Evolutionary conservation across 228 moss, liverwort and hornwort genomes (phyloP).

Genomic region (Sphagnum fallax): DNA sequence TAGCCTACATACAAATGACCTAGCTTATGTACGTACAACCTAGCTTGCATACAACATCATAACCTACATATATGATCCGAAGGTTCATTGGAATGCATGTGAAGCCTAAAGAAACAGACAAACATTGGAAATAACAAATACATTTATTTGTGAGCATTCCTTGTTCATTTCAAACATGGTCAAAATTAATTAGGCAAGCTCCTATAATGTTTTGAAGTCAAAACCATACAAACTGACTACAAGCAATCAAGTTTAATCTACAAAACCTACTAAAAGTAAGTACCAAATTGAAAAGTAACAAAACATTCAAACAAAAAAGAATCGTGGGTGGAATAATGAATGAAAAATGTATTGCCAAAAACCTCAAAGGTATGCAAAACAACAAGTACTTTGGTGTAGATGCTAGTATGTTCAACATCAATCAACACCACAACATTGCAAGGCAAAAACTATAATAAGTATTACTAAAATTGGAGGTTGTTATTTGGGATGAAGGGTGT

Average conservation of each 20-base stretch:
- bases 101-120: slow-evolving; percentile 91
- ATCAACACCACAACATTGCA: slow-evolving; percentile 84
- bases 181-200: too few relatives aligned
- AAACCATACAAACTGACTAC: too few relatives aligned
- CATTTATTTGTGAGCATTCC: slow-evolving; percentile 89
- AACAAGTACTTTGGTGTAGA: slow-evolving; percentile 72
- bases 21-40: too few relatives aligned
- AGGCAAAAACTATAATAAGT: slow-evolving; percentile 77
- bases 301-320: not conserved
- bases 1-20: too few relatives aligned
- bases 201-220: too few relatives aligned
- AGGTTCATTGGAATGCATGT: slow-evolving; percentile 70
- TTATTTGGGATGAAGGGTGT: too few relatives aligned
- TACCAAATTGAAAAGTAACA: not conserved
- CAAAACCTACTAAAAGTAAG: too few relatives aligned
- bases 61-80: not conserved
- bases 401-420: slow-evolving; percentile 82
- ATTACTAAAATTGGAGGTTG: slow-evolving; percentile 48
- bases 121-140: slow-evolving; percentile 88
- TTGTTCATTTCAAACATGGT: slow-evolving; percentile 15
- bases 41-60: too few relatives aligned
- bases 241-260: too few relatives aligned
- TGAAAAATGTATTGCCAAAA: slow-evolving; percentile 56
- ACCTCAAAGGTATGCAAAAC: slow-evolving; percentile 97
- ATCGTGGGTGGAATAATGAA: not conserved